phyloP scores from a whole-genome alignment of 768 basidiomycete species.

The Boletus vermiculosoides region DNA sequence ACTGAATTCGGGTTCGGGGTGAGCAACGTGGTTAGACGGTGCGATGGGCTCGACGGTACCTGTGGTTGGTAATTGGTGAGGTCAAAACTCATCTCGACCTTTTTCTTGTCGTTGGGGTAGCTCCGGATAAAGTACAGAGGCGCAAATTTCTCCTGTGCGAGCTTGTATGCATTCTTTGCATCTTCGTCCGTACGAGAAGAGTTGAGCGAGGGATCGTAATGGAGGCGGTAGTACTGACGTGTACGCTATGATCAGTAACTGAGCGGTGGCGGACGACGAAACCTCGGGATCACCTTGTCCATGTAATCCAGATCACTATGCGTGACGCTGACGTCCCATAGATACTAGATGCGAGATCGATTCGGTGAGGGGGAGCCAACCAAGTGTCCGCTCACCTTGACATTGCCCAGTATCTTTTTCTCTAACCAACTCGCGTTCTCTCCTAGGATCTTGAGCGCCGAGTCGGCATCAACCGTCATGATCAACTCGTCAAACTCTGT shows the following conservation, averaged over 20 bases:
- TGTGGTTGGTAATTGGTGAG: conserved; percentile 2
- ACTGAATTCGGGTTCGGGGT: neutral
- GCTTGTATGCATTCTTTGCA: neutral
- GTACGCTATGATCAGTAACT: neutral
- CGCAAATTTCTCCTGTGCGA: neutral
- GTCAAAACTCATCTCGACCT: conserved; percentile 1
- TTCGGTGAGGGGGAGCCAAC: neutral
- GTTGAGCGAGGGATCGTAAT: neutral
- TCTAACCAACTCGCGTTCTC: neutral
- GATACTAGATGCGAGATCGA: neutral
- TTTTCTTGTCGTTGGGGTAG: neutral
- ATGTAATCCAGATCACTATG: neutral
- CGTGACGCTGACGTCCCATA: neutral
- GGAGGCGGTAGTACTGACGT: neutral
- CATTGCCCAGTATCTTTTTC: neutral
- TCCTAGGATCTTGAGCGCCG: conserved; percentile 3
- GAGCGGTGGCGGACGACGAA: neutral
- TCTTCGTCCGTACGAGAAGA: neutral
- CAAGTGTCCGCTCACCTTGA: neutral
- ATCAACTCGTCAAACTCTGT: conserved; percentile 4
- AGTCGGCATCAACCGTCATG: conserved; percentile 7
- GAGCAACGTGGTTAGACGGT: no score
- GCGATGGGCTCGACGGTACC: neutral
- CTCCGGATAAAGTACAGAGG: neutral
- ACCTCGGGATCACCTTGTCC: neutral